These are phyloP conservation scores for Lolium perenne DNA, from an alignment of 176 grass and related monocot genomes.

Conservation along the genomic window DNA sequence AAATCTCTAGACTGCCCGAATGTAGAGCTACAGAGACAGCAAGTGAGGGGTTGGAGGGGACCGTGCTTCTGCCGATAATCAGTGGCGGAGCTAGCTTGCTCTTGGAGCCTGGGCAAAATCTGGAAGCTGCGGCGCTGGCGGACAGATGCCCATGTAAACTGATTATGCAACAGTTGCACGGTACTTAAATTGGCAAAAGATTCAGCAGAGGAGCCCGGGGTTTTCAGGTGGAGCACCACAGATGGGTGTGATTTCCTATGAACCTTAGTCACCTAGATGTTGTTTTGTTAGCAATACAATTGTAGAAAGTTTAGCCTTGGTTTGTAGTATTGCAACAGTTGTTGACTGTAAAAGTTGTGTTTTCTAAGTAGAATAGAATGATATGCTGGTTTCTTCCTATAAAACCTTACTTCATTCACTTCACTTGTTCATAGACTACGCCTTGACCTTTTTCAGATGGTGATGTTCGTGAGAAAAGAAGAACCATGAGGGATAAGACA, in stretches of 20 bases:
- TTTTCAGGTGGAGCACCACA: background rate
- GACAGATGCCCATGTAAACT: too few species aligned
- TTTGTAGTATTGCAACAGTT: constrained; percentile 1
- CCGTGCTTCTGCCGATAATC: too few species aligned
- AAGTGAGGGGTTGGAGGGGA: too few species aligned
- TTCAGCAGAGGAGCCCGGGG: too few species aligned
- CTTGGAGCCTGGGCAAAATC: too few species aligned
- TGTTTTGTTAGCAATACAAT: background rate
- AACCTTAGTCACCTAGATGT: constrained; percentile 9
- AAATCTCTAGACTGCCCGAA: background rate
- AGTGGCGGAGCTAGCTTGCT: too few species aligned
- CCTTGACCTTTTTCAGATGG: constrained; percentile 64
- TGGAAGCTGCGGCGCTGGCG: too few species aligned
- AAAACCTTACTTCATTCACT: background rate
- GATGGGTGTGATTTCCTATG: background rate
- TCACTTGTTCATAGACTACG: constrained; percentile 19
- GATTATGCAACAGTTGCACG: too few species aligned
- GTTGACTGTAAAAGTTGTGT: background rate
- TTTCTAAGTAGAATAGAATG: background rate
- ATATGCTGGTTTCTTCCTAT: background rate
- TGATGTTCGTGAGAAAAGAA: constrained; percentile 60
- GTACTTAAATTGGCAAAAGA: too few species aligned
- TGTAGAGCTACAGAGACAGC: background rate
- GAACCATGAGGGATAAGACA: constrained; percentile 54
- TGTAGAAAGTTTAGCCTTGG: background rate